phyloP scores from a whole-genome alignment of 192 early-diverging fungal species.

The Geranomyces variabilis region DNA sequence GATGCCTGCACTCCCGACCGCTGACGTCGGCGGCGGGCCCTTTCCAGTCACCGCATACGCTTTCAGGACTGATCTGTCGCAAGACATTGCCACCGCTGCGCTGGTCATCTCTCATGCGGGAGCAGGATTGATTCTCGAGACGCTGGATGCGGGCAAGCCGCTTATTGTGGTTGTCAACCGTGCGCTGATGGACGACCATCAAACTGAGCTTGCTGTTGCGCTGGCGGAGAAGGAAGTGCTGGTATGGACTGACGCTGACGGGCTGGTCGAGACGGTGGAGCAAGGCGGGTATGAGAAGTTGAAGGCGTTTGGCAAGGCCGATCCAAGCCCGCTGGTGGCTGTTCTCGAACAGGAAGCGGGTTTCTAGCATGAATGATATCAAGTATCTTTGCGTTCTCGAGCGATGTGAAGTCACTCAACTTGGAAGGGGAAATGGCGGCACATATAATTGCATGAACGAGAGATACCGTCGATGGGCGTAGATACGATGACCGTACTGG shows the following conservation, averaged over 20 bases:
- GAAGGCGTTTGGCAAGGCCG: conserved; percentile 10
- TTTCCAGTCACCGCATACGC: conserved; percentile 39
- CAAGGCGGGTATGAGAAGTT: conserved; percentile 2
- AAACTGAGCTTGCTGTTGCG: conserved; percentile 76
- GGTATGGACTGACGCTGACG: conserved; percentile 37
- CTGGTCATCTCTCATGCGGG: conserved; percentile 87
- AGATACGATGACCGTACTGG: too few relatives aligned
- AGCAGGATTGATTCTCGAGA: conserved; percentile 84
- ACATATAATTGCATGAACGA: too few relatives aligned
- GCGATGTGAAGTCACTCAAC: too few relatives aligned
- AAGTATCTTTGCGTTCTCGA: too few relatives aligned
- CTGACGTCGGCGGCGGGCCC: not conserved
- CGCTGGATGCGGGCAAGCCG: conserved; percentile 59
- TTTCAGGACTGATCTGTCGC: conserved; percentile 58
- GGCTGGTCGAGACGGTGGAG: conserved; percentile 5
- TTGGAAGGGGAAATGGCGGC: too few relatives aligned
- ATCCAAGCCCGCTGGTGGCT: not conserved
- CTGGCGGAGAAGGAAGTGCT: conserved; percentile 63
- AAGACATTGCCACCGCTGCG: conserved; percentile 65
- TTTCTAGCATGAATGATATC: conserved; percentile 10
- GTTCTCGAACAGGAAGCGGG: conserved; percentile 24
- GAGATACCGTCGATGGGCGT: too few relatives aligned
- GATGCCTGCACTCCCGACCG: not conserved
- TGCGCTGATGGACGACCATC: conserved; percentile 84
- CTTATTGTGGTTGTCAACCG: conserved; percentile 77